Evolutionary conservation across 2,329 filamentous ascomycete genomes (phyloP), one percentile per base, ranked within the genome.

Genomic region (Torrubiella hemipterigena): DNA sequence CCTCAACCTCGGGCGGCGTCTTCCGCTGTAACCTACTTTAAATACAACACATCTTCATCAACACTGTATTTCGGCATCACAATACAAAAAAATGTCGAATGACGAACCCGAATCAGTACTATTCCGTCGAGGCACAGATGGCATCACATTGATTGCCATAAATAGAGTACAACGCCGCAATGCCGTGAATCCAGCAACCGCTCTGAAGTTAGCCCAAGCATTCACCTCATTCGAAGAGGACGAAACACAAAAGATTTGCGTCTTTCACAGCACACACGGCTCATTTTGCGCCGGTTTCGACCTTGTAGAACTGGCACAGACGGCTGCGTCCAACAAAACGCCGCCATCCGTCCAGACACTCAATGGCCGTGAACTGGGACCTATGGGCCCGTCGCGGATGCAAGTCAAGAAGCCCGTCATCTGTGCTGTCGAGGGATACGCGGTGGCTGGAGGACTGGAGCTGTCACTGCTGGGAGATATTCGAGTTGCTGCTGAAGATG

Each of bases 241-340:
- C 40, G 8, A 45, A 0, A 42, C 49, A 2, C 67, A 73, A 38
- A 72, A 69, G 40, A 55, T 73, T 7, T 65, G 63, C 46, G 50
- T 74, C 19, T 52, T 73, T 16, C 46, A 59, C 29, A 67, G 68
- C 9, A 48, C 51, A 6, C 30, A 43, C 12, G 54, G 59, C 13
- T 65, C 54, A 2, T 73, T 73, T 40, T 71, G 66, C 44, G 64
- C 67, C 1, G 67, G 68, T 5, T 64, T 59, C 34, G 68, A 73
- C 40, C 53, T 73, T 1, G 56, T 65, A 35, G 53, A 61, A 18
- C 45, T 66, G n/a, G 52, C 57, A 12, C 43, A 38, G 27, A 36
- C 29, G 10, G 35, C 27, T 8, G 27, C 26, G 27, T 29, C 22
- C 7, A 26, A 30, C 20, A 30, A 38, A 2, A 32, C 34, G 17